phyloP scores from a whole-genome alignment of 257 asterid species.

The Craterostigma plantagineum region DNA sequence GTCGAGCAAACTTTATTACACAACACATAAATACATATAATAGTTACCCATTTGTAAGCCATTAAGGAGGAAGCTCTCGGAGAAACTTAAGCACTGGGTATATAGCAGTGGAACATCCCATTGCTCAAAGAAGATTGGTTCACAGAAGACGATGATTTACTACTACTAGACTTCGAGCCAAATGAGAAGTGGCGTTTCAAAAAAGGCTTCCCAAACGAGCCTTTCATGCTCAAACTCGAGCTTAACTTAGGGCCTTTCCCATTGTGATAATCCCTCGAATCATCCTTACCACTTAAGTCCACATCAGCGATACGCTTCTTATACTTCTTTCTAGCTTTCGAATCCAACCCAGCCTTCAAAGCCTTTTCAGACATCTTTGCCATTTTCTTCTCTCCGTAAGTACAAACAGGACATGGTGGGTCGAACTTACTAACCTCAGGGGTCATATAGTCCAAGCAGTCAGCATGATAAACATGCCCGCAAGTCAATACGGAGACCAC shows the following conservation, averaged over 20 bases:
- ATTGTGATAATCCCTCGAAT: slow-evolving; percentile 27
- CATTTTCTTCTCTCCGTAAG: slow-evolving; percentile 69
- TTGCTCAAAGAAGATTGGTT: slow-evolving; percentile 29
- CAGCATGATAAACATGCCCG: slow-evolving; percentile 87
- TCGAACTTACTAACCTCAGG: slow-evolving; percentile 66
- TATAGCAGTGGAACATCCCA: no score
- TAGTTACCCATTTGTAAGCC: no score
- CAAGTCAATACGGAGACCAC: slow-evolving; percentile 80
- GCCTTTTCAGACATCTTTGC: slow-evolving; percentile 75
- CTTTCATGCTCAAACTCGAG: slow-evolving; percentile 57
- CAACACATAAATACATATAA: no score
- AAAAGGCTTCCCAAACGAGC: slow-evolving; percentile 45
- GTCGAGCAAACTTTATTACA: no score
- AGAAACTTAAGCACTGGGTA: no score
- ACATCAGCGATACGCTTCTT: slow-evolving; percentile 51
- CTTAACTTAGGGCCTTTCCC: slow-evolving; percentile 39
- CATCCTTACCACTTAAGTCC: slow-evolving; percentile 25
- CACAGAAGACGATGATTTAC: slow-evolving; percentile 19
- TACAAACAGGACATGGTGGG: slow-evolving; percentile 84
- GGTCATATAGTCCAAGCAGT: slow-evolving; percentile 89
- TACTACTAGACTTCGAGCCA: slow-evolving; percentile 36
- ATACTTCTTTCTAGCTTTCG: slow-evolving; percentile 38
- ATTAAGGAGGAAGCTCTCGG: no score
- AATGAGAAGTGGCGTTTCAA: slow-evolving; percentile 68
- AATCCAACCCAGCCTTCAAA: slow-evolving; percentile 61